Percentiles rank a stretch among this genome's conserved stretches.
Conservation (phyloP, 495 filamentous ascomycete genomes). For the Lentithecium fluviatile region DNA sequence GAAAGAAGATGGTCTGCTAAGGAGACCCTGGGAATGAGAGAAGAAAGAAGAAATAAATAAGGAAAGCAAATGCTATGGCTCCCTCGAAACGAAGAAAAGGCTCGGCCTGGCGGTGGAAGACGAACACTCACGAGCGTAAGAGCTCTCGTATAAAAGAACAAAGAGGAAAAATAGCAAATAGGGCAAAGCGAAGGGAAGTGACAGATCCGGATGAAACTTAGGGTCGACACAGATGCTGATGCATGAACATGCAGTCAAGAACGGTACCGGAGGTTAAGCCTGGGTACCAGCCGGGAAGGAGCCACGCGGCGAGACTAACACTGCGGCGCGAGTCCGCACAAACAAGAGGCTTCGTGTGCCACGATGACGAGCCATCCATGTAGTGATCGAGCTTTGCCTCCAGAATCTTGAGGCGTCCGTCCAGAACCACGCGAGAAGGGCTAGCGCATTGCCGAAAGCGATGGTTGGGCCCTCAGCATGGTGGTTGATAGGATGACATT, state of each 20-base stretch:
- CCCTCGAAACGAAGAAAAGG: conserved; percentile 13
- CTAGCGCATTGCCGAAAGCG: background rate
- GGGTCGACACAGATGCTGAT: conserved; percentile 20
- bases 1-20: conserved; percentile 29
- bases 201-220: conserved; percentile 26
- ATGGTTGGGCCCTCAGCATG: background rate
- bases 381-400: conserved; percentile 7
- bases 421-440: background rate
- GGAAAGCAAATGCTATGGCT: conserved; percentile 4
- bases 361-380: conserved; percentile 8
- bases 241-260: conserved; percentile 22
- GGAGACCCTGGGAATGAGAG: background rate
- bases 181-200: background rate
- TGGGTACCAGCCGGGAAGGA: background rate
- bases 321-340: conserved; percentile 5
- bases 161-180: background rate
- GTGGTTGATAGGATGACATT: conserved; percentile 9
- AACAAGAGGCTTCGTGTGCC: conserved; percentile 10
- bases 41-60: conserved; percentile 2
- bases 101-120: conserved; percentile 7
- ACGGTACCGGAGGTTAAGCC: conserved; percentile 9
- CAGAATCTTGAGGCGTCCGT: background rate
- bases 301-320: background rate
- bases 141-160: conserved; percentile 18
- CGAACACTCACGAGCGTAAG: conserved; percentile 23